Evolutionary conservation across 2,329 filamentous ascomycete genomes (phyloP), one percentile per base, ranked within the genome.

Genomic region (Fusarium sp.): DNA sequence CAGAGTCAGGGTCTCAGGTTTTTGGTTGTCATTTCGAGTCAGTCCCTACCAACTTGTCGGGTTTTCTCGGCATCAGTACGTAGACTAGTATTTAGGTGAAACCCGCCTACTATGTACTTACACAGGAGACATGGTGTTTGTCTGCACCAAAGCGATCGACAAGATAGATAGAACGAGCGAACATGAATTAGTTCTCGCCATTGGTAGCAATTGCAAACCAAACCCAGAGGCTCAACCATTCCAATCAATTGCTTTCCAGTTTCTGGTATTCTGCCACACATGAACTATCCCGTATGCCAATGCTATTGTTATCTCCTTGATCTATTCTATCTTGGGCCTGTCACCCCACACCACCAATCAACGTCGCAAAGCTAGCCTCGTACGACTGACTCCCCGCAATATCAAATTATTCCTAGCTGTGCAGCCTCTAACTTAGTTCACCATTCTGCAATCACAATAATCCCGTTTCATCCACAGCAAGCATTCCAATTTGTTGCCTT

Each of bases 261-360:
- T n/a, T 7, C 9, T 17, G 17, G 10, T 7, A 37, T n/a, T 7
- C 5, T 17, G n/a, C n/a, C 15, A 37, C 17, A 19, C n/a, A 9
- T 37, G 3, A 37, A 20, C 24, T 55, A 19, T 24, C 28, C 35
- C 22, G 17, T 53, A 15, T 44, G 20, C 35, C 30, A 28, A 44
- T n/a, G 22, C 53, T 24, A 22, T 19, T 40, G 30, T 43, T 20
- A 17, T 37, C 26, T 37, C 30, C 39, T 19, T 14, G 5, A 24
- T 24, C 5, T 4, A 14, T 58, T 44, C 44, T 41, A 39, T 26
- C 26, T 41, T 22, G n/a, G 19, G 28, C 19, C 28, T 39, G 44
- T 39, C 24, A 56, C 24, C 44, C 35, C 56, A 49, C 30, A 35
- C 41, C 48, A 49, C 59, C 59, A 62, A 62, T 62, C 44, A 62